Conservation (phyloP, 495 filamentous ascomycete species). For the Hyaloscypha bicolor region DNA sequence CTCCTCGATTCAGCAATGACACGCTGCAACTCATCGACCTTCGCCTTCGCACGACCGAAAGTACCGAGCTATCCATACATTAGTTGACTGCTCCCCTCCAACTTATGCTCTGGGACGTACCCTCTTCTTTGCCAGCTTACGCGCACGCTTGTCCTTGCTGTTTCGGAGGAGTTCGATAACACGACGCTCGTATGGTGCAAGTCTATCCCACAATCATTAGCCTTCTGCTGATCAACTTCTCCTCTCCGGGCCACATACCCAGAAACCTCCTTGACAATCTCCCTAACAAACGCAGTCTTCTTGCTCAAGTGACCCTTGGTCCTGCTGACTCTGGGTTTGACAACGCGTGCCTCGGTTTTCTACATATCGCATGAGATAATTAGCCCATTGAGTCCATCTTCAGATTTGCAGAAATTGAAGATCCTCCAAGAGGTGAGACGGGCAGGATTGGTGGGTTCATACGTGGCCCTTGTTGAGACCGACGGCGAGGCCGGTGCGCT, state of each 20-base stretch:
- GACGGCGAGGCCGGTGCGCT: conserved; percentile 74
- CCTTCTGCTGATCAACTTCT: neutral
- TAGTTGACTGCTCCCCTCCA: neutral
- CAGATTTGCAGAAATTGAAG: conserved; percentile 42
- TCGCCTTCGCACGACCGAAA: conserved; percentile 95
- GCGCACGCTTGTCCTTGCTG: conserved; percentile 98
- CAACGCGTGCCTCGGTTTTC: conserved; percentile 89
- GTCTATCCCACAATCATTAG: conserved; percentile 51
- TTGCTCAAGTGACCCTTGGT: conserved; percentile 91
- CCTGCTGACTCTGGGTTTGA: conserved; percentile 83
- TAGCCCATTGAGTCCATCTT: conserved; percentile 49
- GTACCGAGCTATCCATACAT: conserved; percentile 73
- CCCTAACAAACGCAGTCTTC: conserved; percentile 89
- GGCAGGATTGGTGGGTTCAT: conserved; percentile 42
- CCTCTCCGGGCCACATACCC: conserved; percentile 55
- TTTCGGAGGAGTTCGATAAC: conserved; percentile 98
- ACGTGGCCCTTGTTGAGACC: conserved; percentile 92
- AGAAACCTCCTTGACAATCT: conserved; percentile 94
- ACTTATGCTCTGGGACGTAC: conserved; percentile 49
- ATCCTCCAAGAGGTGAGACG: conserved; percentile 67
- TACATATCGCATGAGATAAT: conserved; percentile 44
- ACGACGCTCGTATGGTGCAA: conserved; percentile 96
- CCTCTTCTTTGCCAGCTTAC: conserved; percentile 99
- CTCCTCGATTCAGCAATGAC: conserved; percentile 96
- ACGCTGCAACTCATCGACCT: conserved; percentile 97